Evolutionary conservation across 805 yeast genomes (phyloP).

Genomic region (Lipomyces orientalis): DNA sequence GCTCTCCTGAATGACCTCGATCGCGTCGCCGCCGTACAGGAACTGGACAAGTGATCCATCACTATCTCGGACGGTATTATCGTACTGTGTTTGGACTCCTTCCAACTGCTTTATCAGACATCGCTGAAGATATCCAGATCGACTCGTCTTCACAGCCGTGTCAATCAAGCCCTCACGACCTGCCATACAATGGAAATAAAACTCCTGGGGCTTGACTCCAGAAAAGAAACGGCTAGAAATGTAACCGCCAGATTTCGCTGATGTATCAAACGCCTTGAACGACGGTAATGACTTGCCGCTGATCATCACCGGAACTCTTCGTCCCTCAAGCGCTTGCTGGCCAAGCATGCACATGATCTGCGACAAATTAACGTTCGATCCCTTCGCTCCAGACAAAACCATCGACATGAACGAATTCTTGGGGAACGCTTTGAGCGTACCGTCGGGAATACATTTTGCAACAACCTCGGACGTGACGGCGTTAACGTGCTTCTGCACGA

Average conservation of each 20-base stretch:
- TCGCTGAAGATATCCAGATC: conserved; percentile 98
- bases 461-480: conserved; percentile 94
- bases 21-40: conserved; percentile 96
- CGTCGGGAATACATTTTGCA: conserved; percentile 90
- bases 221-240: conserved; percentile 96
- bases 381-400: conserved; percentile 99
- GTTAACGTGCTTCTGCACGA: conserved; percentile 90
- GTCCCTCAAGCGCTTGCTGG: conserved; percentile 98
- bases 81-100: conserved; percentile 93
- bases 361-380: conserved; percentile 96
- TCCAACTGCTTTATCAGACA: conserved; percentile 97
- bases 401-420: conserved; percentile 96
- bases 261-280: conserved; percentile 94
- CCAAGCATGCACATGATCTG: conserved; percentile 99
- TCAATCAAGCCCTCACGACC: conserved; percentile 99
- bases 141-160: conserved; percentile 98
- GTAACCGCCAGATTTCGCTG: conserved; percentile 98
- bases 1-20: conserved; percentile 93
- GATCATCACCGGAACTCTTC: conserved; percentile 99
- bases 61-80: conserved; percentile 92
- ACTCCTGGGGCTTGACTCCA: conserved; percentile 97
- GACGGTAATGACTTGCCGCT: conserved; percentile 97
- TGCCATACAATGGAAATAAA: conserved; percentile 99
- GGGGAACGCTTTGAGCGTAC: conserved; percentile 95
- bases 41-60: conserved; percentile 91